Evolutionary conservation across 345 rosid genomes (phyloP), one percentile per base, ranked within the genome.

Genomic region (Physaria fendleri): DNA sequence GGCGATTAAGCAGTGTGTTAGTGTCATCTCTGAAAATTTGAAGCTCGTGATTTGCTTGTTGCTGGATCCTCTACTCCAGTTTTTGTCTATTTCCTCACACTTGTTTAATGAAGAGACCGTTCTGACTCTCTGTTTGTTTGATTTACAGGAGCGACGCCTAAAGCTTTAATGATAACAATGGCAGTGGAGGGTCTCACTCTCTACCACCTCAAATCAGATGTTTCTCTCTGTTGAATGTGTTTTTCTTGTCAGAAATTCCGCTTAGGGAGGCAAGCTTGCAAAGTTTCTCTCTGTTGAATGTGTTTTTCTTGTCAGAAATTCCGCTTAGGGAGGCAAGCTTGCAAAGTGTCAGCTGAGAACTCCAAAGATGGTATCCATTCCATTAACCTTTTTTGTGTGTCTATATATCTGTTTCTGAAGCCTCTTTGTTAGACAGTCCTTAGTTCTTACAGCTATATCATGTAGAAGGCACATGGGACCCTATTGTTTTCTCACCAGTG

Each of bases 181-280:
- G 90, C 90, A 46, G 97, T 90, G 34, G 87, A 90, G 62, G 97
- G 97, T 42, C 94, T 90, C 8, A 90, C 97, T 3, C 87, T 90
- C 41, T 90, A 86, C 75, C 97, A 90, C 64, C 74, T 90, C 77
- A 90, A 90, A 74, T 84, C 95, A 39, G 96, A 90, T 77, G 91
- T 90, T 69, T 96, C 87, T 95, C 96, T 90, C 56, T 46, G 73
- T 42, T 13, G 47, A 22, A 10, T 57, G 30, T 57, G 3, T 32
- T 37, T 32, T 20, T 41, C 40, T 48, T 8, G 3, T 71, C 86
- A 93, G 99, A 93, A 93, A 74, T 93, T 82, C 65, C 82, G 97
- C 39, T 18, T 93, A 55, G 97, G 97, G 41, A 93, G 84, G 78
- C 95, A 93, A 65, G 71, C 87, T n/a, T 78, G 83, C 82, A 93